Conservation (phyloP, 1,139 yeast species). For the Blastobotrys malaysiensis region DNA sequence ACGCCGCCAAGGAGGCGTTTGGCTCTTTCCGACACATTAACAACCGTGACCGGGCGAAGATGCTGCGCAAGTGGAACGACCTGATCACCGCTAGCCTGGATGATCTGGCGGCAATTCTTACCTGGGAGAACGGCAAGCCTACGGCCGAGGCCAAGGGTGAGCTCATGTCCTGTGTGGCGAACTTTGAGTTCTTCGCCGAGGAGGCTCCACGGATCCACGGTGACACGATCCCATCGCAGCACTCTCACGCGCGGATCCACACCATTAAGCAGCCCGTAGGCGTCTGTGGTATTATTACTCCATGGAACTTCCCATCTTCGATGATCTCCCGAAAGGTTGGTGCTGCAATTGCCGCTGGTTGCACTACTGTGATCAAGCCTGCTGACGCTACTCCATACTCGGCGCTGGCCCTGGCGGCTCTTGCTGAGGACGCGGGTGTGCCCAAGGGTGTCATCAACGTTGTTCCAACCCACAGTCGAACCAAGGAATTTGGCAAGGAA, state of each 20-base stretch:
- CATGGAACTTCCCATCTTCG: conserved; percentile 95
- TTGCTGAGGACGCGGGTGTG: conserved; percentile 74
- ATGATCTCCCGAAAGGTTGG: conserved; percentile 91
- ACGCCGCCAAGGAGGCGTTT: conserved; percentile 57
- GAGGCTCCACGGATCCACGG: conserved; percentile 79
- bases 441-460: conserved; percentile 83
- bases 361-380: conserved; percentile 85
- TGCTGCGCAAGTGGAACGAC: conserved; percentile 58
- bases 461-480: conserved; percentile 49
- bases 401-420: conserved; percentile 72
- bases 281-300: conserved; percentile 85
- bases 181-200: conserved; percentile 83
- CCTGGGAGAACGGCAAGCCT: conserved; percentile 84
- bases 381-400: conserved; percentile 85
- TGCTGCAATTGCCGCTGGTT: conserved; percentile 91
- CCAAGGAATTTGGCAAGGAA: conserved; percentile 55
- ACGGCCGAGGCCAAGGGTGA: conserved; percentile 73
- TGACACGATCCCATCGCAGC: conserved; percentile 61
- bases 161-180: conserved; percentile 68
- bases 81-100: conserved; percentile 61
- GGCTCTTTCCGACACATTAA: conserved; percentile 49
- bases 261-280: conserved; percentile 80
- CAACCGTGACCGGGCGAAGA: conserved; percentile 59
- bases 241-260: conserved; percentile 51
- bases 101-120: conserved; percentile 67